Percentiles rank a stretch among this genome's conserved stretches.
phyloP scores from a whole-genome alignment of 352 stramenopile species.

The Phytophthora colocasiae region DNA sequence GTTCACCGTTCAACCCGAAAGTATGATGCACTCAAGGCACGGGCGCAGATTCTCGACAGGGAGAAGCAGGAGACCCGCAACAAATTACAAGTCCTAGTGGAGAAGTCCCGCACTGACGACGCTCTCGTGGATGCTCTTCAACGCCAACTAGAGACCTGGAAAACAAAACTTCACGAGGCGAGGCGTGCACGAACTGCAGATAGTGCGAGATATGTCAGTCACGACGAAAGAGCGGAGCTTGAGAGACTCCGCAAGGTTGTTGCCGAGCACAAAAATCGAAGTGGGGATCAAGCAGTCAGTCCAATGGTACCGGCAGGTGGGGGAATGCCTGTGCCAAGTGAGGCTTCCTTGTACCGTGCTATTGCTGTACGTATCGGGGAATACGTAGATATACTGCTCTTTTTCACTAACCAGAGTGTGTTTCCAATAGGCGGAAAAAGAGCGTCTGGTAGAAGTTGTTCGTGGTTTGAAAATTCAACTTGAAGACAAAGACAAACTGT shows the following conservation, averaged over 20 bases:
- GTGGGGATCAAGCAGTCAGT: constrained; percentile 15
- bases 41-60: constrained; percentile 75
- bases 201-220: constrained; percentile 27
- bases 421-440: constrained; percentile 63
- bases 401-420: not conserved
- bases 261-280: constrained; percentile 33
- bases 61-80: constrained; percentile 70
- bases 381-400: not conserved
- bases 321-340: constrained; percentile 54
- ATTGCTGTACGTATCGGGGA: constrained; percentile 46
- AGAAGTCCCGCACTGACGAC: constrained; percentile 86
- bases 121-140: constrained; percentile 81
- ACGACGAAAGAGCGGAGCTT: constrained; percentile 57
- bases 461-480: constrained; percentile 61
- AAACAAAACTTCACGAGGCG: constrained; percentile 54
- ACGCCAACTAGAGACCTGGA: constrained; percentile 71
- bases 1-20: constrained; percentile 67
- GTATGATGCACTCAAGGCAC: constrained; percentile 71
- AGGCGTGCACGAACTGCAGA: constrained; percentile 79
- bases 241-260: constrained; percentile 52
- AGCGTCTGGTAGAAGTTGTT: constrained; percentile 62
- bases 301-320: not conserved
- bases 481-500: constrained; percentile 66
- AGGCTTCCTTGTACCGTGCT: constrained; percentile 59
- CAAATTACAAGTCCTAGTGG: constrained; percentile 75